A percentile compares a stretch with the other conserved stretches of the same genome.
These are phyloP conservation scores for Ophiostoma triangulosporum DNA, from an alignment of 2,329 filamentous ascomycete species.

Conservation along the genomic window DNA sequence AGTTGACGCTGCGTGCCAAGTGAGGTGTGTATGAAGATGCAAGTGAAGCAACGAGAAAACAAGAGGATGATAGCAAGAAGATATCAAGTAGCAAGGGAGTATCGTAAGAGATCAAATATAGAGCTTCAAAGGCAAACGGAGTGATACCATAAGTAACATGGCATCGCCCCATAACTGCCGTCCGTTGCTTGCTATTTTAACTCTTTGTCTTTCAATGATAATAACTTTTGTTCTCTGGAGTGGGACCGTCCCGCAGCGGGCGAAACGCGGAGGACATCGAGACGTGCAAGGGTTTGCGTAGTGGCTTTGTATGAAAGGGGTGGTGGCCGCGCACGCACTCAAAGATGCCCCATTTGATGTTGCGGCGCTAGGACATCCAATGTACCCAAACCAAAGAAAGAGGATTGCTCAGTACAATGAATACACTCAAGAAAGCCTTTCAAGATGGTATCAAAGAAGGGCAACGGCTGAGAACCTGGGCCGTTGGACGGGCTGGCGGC, in stretches of 20 bases:
- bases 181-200: neutral
- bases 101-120: neutral
- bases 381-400: neutral
- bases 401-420: neutral
- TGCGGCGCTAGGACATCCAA: constrained; percentile 4
- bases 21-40: neutral
- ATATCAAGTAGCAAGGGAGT: neutral
- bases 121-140: constrained; percentile 1
- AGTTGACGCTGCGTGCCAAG: neutral
- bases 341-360: constrained; percentile 1
- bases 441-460: neutral
- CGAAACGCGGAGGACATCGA: constrained; percentile 14
- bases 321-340: constrained; percentile 9
- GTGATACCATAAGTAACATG: neutral
- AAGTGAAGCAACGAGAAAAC: neutral
- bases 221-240: neutral
- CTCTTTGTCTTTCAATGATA: neutral
- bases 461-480: neutral
- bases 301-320: constrained; percentile 5
- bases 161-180: neutral
- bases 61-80: neutral
- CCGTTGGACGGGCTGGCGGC: neutral
- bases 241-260: constrained; percentile 11
- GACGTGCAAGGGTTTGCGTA: constrained; percentile 9
- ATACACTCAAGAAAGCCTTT: neutral